Percentiles rank a stretch among this genome's conserved stretches.
Conservation (phyloP, 495 filamentous ascomycete species). For the Tricharina praecox region DNA sequence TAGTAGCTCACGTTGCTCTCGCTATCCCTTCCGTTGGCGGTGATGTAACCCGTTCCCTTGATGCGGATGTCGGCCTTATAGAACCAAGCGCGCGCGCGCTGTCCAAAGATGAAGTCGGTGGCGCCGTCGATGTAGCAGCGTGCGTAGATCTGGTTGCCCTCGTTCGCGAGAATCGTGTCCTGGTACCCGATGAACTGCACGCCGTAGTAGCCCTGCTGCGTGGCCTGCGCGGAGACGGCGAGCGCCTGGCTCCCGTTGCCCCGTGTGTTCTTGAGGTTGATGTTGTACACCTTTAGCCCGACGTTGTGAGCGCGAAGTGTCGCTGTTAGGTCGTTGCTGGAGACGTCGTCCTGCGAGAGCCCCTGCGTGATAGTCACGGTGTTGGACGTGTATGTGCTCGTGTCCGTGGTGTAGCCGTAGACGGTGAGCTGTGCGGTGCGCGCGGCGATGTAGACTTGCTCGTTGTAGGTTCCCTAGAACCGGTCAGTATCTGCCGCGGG, state of each 20-base stretch:
- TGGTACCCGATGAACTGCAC: constrained; percentile 42
- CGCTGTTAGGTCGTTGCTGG: constrained; percentile 32
- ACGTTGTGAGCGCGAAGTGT: constrained; percentile 39
- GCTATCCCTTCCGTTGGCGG: constrained; percentile 42
- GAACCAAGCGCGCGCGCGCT: constrained; percentile 44
- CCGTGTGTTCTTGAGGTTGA: constrained; percentile 41
- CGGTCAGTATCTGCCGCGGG: neutral
- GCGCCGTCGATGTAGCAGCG: constrained; percentile 40
- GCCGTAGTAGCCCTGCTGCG: constrained; percentile 42
- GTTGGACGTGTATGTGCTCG: constrained; percentile 37
- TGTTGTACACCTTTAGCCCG: constrained; percentile 43
- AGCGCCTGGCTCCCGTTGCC: constrained; percentile 39
- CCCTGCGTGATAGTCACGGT: constrained; percentile 40
- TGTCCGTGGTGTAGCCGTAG: constrained; percentile 46
- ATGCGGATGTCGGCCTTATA: constrained; percentile 41
- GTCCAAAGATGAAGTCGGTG: constrained; percentile 53
- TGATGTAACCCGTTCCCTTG: constrained; percentile 37
- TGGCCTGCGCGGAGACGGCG: constrained; percentile 38
- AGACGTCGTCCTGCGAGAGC: constrained; percentile 28
- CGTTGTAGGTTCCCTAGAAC: constrained; percentile 33
- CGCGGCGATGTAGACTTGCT: constrained; percentile 40
- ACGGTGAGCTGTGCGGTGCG: constrained; percentile 38
- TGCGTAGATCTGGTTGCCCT: constrained; percentile 42
- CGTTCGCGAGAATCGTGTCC: constrained; percentile 44
- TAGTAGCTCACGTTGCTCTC: constrained; percentile 39